Conservation (phyloP, 73 alveolate genomes). For the Paramecium sonneborni region DNA sequence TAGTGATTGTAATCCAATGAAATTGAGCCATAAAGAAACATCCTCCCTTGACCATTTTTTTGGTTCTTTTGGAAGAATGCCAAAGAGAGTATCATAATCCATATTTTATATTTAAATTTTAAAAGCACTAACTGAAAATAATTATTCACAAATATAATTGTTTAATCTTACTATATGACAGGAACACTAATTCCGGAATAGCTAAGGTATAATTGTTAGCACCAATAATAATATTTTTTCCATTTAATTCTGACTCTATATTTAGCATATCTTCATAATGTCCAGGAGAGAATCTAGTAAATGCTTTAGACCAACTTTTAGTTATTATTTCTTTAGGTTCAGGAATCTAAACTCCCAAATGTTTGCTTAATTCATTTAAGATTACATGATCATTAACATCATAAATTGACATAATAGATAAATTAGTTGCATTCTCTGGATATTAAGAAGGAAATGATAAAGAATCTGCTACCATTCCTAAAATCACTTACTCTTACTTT, state of each 20-base stretch:
- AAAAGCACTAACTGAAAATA: conserved; percentile 47
- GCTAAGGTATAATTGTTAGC: background rate
- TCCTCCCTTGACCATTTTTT: conserved; percentile 37
- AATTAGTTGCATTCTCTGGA: background rate
- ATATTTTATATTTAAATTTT: conserved; percentile 1
- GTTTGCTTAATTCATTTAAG: background rate
- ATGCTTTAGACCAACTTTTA: conserved; percentile 26
- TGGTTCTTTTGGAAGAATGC: conserved; percentile 31
- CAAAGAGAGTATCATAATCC: conserved; percentile 45
- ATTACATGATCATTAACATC: conserved; percentile 2
- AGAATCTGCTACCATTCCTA: conserved; percentile 34
- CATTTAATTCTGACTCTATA: background rate
- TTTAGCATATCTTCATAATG: background rate
- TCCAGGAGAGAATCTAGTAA: background rate
- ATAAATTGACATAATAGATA: conserved; percentile 1
- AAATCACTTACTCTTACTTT: background rate
- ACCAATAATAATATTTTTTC: background rate
- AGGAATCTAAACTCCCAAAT: conserved; percentile 5
- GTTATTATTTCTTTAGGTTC: background rate
- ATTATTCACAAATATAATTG: conserved; percentile 21
- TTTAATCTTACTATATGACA: background rate
- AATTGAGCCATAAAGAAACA: conserved; percentile 24
- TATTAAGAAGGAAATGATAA: conserved; percentile 2
- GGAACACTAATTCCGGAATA: conserved; percentile 41
- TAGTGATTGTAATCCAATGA: background rate